These are phyloP conservation scores for Cicer chorassanicum DNA, from an alignment of 306 rosid genomes.

Conservation along the genomic window DNA sequence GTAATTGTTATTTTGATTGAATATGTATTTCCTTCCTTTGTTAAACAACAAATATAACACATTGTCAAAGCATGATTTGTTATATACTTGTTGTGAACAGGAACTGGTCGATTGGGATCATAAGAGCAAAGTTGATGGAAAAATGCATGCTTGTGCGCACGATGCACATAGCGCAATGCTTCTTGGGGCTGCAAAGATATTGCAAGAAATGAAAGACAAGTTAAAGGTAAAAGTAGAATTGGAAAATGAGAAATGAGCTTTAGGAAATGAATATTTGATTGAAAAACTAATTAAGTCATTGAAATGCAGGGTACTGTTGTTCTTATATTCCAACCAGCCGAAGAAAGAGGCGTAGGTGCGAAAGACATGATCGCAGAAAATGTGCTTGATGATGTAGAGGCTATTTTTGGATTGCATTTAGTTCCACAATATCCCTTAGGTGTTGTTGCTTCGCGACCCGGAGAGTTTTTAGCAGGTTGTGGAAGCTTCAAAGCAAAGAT, in stretches of 20 bases:
- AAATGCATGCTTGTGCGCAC: slow-evolving; percentile 93
- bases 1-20: slow-evolving; percentile 21
- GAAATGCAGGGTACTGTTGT: slow-evolving; percentile 75
- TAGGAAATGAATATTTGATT: background rate
- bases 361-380: slow-evolving; percentile 73
- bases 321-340: slow-evolving; percentile 88
- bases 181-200: slow-evolving; percentile 88
- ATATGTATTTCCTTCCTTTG: background rate
- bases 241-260: background rate
- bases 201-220: slow-evolving; percentile 59
- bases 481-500: slow-evolving; percentile 94
- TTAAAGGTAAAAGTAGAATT: slow-evolving; percentile 57
- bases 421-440: slow-evolving; percentile 58
- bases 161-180: slow-evolving; percentile 89
- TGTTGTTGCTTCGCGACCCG: slow-evolving; percentile 70
- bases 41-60: background rate
- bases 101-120: slow-evolving; percentile 87
- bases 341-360: slow-evolving; percentile 81
- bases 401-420: slow-evolving; percentile 76
- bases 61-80: background rate
- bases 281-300: slow-evolving; percentile 10
- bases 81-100: slow-evolving; percentile 39
- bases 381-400: slow-evolving; percentile 75
- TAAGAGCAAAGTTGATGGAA: slow-evolving; percentile 82
- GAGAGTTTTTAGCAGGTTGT: slow-evolving; percentile 88